Conservation (phyloP, 2,329 filamentous ascomycete species). For the Sphaerostilbella broomeana region DNA sequence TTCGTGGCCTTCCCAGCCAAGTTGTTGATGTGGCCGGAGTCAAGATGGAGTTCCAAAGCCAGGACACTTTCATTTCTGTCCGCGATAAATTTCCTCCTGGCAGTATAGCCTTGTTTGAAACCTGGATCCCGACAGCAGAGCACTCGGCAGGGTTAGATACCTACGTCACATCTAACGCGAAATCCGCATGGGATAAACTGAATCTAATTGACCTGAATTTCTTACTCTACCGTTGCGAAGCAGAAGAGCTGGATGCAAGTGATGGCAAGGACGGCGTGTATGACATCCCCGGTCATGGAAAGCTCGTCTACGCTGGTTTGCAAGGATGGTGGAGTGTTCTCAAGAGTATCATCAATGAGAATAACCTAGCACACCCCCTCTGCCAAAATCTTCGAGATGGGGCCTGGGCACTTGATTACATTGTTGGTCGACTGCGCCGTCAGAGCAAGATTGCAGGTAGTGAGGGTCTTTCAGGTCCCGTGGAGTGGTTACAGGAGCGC, state of each 20-base stretch:
- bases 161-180: conserved; percentile 76
- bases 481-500: conserved; percentile 73
- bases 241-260: conserved; percentile 76
- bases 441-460: conserved; percentile 59
- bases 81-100: conserved; percentile 83
- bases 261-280: conserved; percentile 81
- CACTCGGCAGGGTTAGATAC: conserved; percentile 77
- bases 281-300: conserved; percentile 74
- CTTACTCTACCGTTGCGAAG: conserved; percentile 82
- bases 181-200: conserved; percentile 68
- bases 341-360: conserved; percentile 75
- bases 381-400: conserved; percentile 90
- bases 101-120: conserved; percentile 92
- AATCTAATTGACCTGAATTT: conserved; percentile 83
- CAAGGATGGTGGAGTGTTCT: conserved; percentile 98
- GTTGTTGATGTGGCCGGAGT: conserved; percentile 70
- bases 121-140: conserved; percentile 85
- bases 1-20: conserved; percentile 78
- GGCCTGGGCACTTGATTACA: conserved; percentile 88
- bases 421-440: conserved; percentile 68
- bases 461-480: conserved; percentile 55
- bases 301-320: conserved; percentile 89
- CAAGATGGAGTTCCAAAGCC: conserved; percentile 61
- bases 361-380: conserved; percentile 86
- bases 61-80: conserved; percentile 73